A percentile compares a stretch with the other conserved stretches of the same genome.
These are phyloP conservation scores for Rickenella mellea DNA, from an alignment of 768 basidiomycete species.

Conservation along the genomic window DNA sequence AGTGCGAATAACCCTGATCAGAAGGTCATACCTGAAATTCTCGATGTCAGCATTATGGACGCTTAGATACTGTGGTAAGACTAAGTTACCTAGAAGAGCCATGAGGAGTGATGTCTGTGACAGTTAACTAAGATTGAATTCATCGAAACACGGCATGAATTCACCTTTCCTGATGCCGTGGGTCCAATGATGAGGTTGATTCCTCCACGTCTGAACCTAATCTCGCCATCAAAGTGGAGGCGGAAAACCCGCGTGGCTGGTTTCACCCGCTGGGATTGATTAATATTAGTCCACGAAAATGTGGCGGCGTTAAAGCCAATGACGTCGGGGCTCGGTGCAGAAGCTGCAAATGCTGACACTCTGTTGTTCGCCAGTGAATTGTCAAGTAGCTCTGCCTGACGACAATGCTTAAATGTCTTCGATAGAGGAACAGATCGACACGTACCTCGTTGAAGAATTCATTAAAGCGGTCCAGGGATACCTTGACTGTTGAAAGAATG, in stretches of 20 bases:
- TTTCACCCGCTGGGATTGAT: slow-evolving; percentile 2
- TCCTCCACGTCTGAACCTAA: slow-evolving; percentile 16
- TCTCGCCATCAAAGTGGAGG: slow-evolving; percentile 18
- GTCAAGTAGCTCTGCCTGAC: slow-evolving; percentile 21
- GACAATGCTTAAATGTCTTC: not conserved
- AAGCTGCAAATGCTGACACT: slow-evolving; percentile 2
- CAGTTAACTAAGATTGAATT: not conserved
- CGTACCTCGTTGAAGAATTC: slow-evolving; percentile 26
- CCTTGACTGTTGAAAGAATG: slow-evolving; percentile 15
- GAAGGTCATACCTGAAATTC: too few relatives aligned
- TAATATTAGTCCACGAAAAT: slow-evolving; percentile 18
- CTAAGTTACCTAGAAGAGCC: slow-evolving; percentile 17
- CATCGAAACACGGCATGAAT: not conserved
- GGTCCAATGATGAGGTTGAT: slow-evolving; percentile 22
- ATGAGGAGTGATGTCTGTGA: slow-evolving; percentile 18
- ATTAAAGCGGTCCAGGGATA: slow-evolving; percentile 30
- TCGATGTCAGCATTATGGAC: too few relatives aligned
- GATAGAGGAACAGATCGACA: not conserved
- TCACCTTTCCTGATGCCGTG: slow-evolving; percentile 19
- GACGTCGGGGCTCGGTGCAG: not conserved
- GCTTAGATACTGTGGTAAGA: too few relatives aligned
- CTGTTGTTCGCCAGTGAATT: slow-evolving; percentile 6
- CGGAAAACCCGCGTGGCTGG: slow-evolving; percentile 14
- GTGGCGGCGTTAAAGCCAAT: slow-evolving; percentile 17
- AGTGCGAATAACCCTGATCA: too few relatives aligned